Percentiles rank a stretch among this genome's conserved stretches.
phyloP scores from a whole-genome alignment of 2,329 filamentous ascomycete genomes.

The Cordyceps cateniannulata region DNA sequence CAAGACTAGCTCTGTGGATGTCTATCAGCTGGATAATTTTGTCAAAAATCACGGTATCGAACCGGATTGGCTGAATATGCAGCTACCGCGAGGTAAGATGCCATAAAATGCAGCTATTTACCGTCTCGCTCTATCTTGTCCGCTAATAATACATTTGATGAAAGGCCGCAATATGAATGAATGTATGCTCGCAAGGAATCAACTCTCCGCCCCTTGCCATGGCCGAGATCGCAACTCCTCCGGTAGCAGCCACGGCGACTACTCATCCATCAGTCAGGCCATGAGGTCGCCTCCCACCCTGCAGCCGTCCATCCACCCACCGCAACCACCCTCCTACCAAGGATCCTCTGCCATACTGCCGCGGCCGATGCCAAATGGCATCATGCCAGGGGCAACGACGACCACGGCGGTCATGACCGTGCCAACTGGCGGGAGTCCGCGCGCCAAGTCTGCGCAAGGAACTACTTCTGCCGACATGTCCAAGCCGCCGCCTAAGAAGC shows the following conservation, averaged over 20 bases:
- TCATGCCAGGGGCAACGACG: not conserved
- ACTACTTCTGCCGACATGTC: not conserved
- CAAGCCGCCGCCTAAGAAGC: conserved; percentile 29
- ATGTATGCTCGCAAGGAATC: conserved; percentile 35
- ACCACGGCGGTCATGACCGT: not conserved
- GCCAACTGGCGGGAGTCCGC: not conserved
- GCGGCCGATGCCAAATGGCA: conserved; percentile 11
- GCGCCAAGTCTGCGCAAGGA: not conserved
- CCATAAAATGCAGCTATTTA: not conserved
- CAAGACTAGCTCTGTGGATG: conserved; percentile 46
- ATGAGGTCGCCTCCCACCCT: conserved; percentile 10
- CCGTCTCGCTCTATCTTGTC: too few relatives aligned
- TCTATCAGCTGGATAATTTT: conserved; percentile 40
- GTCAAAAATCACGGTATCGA: conserved; percentile 35
- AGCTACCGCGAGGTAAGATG: conserved; percentile 38
- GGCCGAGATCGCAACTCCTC: conserved; percentile 22
- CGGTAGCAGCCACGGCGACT: conserved; percentile 7
- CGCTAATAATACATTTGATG: conserved; percentile 11
- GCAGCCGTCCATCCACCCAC: conserved; percentile 18
- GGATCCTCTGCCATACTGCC: conserved; percentile 2
- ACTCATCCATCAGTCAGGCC: not conserved
- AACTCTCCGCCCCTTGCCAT: conserved; percentile 26
- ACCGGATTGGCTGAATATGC: conserved; percentile 42
- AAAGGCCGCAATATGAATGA: conserved; percentile 43
- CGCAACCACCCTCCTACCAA: not conserved